Evolutionary conservation across 1,284 basidiomycete genomes (phyloP), one percentile per base, ranked within the genome.

Genomic region (Butyriboletus appendiculatus): DNA sequence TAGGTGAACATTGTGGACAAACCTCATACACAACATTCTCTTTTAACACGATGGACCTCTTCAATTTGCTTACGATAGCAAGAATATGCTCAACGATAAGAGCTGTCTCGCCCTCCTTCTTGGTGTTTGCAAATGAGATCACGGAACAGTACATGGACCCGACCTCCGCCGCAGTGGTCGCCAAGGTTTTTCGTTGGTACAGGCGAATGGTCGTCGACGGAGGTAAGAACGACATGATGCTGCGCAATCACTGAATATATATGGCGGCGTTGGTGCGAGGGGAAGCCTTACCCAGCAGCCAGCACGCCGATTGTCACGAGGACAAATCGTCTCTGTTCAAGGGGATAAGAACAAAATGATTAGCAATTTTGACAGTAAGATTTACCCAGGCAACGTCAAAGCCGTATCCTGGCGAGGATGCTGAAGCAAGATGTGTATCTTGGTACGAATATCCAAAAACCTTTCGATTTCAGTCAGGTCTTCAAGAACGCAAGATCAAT

Each of bases 361-460:
- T 7, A 49, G 10, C 2, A 38, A 22, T 9, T 16, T 16, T 4
- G 28, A 39, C 39, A 41, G 33, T 1, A 8, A 8, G 12, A 65
- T 75, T 52, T 62, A 85, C 86, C 86, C 87, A 90, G 35, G 85
- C 82, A 30, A 90, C 78, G 15, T 71, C 66, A 57, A 80, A 79
- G 2, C 88, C 88, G 48, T 73, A 78, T 38, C 84, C 85, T 12
- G 80, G 78, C 26, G 78, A 79, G 1, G 77, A 75, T 9, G 80
- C 68, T 1, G 73, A 24, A 2, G 59, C 40, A 30, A 81, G 68
- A 61, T 82, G 78, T 0, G 74, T 72, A 66, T 87, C 81, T 66
- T 86, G 79, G 70, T 86, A 90, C 15, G 86, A 90, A 67, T 86
- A 91, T 2, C 89, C 90, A 42, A 91, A 65, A 0, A 92, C 77